phyloP scores from a whole-genome alignment of 2,329 filamentous ascomycete species.

The Paradendryphiella salina region DNA sequence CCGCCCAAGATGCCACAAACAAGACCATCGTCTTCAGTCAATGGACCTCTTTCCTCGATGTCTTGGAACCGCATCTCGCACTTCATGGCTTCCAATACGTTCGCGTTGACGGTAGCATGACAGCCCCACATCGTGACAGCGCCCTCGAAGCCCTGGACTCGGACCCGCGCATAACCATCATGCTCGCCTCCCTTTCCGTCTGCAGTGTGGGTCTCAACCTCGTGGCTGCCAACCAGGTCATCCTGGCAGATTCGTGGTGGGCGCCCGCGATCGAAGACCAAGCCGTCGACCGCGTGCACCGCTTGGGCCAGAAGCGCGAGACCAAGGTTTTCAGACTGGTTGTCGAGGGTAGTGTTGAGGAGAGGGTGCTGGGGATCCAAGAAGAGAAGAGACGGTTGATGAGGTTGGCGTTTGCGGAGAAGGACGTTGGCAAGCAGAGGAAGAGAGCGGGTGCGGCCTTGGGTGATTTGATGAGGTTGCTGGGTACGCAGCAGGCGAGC shows the following conservation, averaged over 20 bases:
- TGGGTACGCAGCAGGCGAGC: constrained; percentile 28
- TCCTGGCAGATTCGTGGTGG: constrained; percentile 85
- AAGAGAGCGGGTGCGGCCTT: constrained; percentile 50
- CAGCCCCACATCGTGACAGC: constrained; percentile 67
- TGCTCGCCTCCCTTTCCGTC: constrained; percentile 80
- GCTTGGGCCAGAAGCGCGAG: constrained; percentile 77
- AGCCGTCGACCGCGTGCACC: constrained; percentile 84
- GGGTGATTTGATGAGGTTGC: constrained; percentile 50
- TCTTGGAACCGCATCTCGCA: constrained; percentile 70
- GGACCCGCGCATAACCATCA: constrained; percentile 69
- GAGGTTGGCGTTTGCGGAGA: constrained; percentile 77
- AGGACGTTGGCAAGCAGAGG: constrained; percentile 59
- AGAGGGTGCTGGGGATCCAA: constrained; percentile 78
- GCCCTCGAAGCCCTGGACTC: constrained; percentile 69
- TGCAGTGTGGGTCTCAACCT: constrained; percentile 86
- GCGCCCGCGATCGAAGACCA: constrained; percentile 92
- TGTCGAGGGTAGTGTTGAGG: constrained; percentile 79
- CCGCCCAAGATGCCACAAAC: constrained; percentile 61
- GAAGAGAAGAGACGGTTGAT: constrained; percentile 77
- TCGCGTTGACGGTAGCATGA: constrained; percentile 82
- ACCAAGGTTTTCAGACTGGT: constrained; percentile 81
- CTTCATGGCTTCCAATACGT: constrained; percentile 64
- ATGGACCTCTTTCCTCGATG: constrained; percentile 74
- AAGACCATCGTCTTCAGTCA: constrained; percentile 77
- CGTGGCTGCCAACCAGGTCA: constrained; percentile 81